A percentile compares a stretch with the other conserved stretches of the same genome.
Conservation (phyloP, 164 flowering plant genomes). For the Euptelea pleiosperma region DNA sequence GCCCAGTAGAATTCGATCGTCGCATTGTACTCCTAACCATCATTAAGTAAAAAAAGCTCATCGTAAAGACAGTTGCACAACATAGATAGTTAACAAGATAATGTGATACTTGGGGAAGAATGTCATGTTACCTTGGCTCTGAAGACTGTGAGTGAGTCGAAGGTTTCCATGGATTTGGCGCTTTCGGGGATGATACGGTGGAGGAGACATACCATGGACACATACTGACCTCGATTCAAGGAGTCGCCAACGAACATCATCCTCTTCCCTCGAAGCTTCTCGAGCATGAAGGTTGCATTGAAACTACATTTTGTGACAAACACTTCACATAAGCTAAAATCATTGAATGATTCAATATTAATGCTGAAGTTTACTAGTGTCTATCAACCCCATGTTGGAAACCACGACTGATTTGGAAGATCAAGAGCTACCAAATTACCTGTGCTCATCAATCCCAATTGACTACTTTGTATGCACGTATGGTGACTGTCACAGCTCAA, state of each 20-base stretch:
- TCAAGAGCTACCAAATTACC: too few relatives aligned
- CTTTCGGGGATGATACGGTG: constrained; percentile 59
- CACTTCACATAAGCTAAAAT: neutral
- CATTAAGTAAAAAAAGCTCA: neutral
- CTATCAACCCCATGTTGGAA: too few relatives aligned
- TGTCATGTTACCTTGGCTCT: constrained; percentile 49
- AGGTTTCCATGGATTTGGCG: constrained; percentile 65
- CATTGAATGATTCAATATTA: too few relatives aligned
- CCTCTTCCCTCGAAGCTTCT: constrained; percentile 72
- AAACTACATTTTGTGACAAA: constrained; percentile 43
- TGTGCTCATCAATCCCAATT: too few relatives aligned
- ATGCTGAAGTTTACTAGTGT: too few relatives aligned
- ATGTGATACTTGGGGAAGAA: neutral
- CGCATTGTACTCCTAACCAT: constrained; percentile 76
- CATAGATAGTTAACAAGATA: neutral
- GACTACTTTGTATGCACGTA: too few relatives aligned
- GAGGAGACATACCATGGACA: constrained; percentile 86
- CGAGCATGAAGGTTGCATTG: constrained; percentile 84
- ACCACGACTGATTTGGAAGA: too few relatives aligned
- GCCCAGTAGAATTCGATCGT: constrained; percentile 98
- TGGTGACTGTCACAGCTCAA: too few relatives aligned
- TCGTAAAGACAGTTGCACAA: neutral
- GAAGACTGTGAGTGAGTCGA: constrained; percentile 73
- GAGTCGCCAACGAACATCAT: constrained; percentile 94
- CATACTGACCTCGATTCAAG: constrained; percentile 80